Conservation (phyloP, 495 filamentous ascomycete species). For the Penicillium tannophilum region DNA sequence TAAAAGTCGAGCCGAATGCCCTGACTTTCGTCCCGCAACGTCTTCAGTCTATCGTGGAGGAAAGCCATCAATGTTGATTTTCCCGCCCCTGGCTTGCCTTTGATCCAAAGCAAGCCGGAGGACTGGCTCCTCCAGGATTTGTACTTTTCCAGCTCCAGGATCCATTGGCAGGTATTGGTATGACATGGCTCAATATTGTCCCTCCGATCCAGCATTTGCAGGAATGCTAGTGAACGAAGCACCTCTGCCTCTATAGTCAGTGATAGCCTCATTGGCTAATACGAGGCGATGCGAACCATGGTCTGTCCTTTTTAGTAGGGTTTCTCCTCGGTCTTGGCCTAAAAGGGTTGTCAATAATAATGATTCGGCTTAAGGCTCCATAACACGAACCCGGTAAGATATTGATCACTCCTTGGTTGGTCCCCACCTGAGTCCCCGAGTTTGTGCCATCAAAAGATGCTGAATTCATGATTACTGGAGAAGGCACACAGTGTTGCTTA, state of each 20-base stretch:
- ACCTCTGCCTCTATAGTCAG: constrained; percentile 7
- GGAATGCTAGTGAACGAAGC: constrained; percentile 16
- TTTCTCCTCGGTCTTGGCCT: no score
- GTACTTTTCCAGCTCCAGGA: constrained; percentile 35
- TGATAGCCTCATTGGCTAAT: background rate
- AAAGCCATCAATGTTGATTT: constrained; percentile 49
- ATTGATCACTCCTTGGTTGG: no score
- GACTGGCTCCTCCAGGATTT: constrained; percentile 32
- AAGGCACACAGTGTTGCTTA: no score
- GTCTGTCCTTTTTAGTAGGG: no score
- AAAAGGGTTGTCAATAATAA: no score
- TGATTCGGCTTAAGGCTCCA: no score
- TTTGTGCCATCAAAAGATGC: no score
- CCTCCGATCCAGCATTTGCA: constrained; percentile 16
- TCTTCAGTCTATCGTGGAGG: constrained; percentile 14
- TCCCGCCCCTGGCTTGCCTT: constrained; percentile 53
- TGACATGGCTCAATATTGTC: constrained; percentile 26
- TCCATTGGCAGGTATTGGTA: constrained; percentile 40
- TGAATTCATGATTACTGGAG: no score
- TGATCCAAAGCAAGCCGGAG: constrained; percentile 45
- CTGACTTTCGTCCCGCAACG: background rate
- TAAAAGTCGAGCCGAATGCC: constrained; percentile 18
- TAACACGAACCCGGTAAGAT: no score
- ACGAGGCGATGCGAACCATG: no score
- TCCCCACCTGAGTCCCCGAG: no score